Evolutionary conservation across 148 eudicot species (phyloP).

Genomic region (Rhododendron ovatum): DNA sequence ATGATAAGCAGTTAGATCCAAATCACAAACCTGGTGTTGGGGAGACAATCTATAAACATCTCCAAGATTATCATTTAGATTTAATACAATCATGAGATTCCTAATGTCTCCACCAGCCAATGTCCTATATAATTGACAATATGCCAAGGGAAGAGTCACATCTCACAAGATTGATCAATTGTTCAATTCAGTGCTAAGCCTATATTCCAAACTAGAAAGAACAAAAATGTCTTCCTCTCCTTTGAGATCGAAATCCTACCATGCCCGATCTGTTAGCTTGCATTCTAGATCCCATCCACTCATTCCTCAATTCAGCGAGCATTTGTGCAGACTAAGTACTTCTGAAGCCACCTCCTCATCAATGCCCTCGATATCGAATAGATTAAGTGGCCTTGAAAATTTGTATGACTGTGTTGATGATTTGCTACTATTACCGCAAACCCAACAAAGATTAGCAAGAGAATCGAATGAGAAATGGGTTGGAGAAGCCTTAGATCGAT

Average conservation of each 20-base stretch:
- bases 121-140: not conserved
- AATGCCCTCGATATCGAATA: constrained; percentile 28
- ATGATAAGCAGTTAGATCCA: not conserved
- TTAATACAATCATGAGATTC: not conserved
- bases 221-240: constrained; percentile 16
- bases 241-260: constrained; percentile 17
- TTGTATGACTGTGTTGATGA: not conserved
- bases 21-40: not conserved
- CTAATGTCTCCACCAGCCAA: not conserved
- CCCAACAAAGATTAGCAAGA: constrained; percentile 10
- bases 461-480: not conserved
- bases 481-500: constrained; percentile 29
- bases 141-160: not conserved
- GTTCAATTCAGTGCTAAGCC: not conserved
- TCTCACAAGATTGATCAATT: not conserved
- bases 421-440: constrained; percentile 25
- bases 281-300: constrained; percentile 24
- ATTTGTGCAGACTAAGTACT: constrained; percentile 27
- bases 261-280: constrained; percentile 29
- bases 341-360: constrained; percentile 33
- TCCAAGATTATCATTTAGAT: not conserved
- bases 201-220: not conserved
- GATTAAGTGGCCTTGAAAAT: constrained; percentile 26
- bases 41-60: not conserved
- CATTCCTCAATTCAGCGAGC: constrained; percentile 24